A percentile compares a stretch with the other conserved stretches of the same genome.
These are phyloP conservation scores for Skeletonema tropicum DNA, from an alignment of 108 stramenopile genomes.

Conservation along the genomic window DNA sequence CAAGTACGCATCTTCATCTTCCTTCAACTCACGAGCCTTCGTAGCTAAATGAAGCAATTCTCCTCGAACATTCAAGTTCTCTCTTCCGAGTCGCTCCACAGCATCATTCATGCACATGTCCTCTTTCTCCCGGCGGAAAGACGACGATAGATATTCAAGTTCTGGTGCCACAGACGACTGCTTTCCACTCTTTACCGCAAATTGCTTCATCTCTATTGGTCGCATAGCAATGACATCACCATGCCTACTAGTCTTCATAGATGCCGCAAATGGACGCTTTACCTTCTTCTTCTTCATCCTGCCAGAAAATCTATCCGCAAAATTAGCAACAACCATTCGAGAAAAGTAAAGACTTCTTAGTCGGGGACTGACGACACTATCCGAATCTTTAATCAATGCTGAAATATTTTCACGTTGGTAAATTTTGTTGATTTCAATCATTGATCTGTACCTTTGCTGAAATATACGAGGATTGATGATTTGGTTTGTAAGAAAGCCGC, in stretches of 20 bases:
- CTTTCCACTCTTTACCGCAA: neutral
- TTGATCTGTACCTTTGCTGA: constrained; percentile 26
- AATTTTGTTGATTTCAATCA: constrained; percentile 28
- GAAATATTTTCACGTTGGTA: constrained; percentile 3
- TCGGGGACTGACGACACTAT: neutral
- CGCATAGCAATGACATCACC: constrained; percentile 2
- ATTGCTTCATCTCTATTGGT: neutral
- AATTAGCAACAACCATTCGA: constrained; percentile 2
- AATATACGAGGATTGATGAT: constrained; percentile 25
- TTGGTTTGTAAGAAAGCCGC: constrained; percentile 47
- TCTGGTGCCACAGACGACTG: neutral
- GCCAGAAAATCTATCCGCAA: constrained; percentile 11
- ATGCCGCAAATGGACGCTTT: constrained; percentile 17
- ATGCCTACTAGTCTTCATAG: constrained; percentile 29
- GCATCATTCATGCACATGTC: neutral
- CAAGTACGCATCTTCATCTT: constrained; percentile 33
- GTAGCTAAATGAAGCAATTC: constrained; percentile 43
- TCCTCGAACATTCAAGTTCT: constrained; percentile 20
- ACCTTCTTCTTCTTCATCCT: constrained; percentile 7
- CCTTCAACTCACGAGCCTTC: constrained; percentile 36
- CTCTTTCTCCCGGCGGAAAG: neutral
- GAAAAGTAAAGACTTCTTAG: constrained; percentile 7
- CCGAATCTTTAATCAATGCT: neutral
- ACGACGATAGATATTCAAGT: constrained; percentile 4
- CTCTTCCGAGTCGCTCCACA: constrained; percentile 17